phyloP scores from a whole-genome alignment of 345 rosid species.

The Salix dunnii region DNA sequence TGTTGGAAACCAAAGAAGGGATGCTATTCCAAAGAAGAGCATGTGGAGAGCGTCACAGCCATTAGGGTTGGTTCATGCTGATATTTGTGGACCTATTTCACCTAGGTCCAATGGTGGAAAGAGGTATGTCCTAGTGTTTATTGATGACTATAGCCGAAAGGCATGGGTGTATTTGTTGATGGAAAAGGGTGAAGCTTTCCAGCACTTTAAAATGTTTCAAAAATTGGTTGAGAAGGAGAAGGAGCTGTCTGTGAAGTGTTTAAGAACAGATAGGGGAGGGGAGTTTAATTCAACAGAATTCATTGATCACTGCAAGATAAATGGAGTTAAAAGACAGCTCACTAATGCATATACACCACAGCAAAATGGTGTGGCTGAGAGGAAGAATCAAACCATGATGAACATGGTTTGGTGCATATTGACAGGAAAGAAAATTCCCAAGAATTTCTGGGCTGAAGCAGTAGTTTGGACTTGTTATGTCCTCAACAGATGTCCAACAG shows the following conservation, averaged over 20 bases:
- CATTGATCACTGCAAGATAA: neutral
- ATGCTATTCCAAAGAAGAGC: too few species aligned
- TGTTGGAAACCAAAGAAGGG: too few species aligned
- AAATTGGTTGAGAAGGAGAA: neutral
- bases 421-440: neutral
- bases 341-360: neutral
- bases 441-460: slow-evolving; percentile 10
- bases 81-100: too few species aligned
- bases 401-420: slow-evolving; percentile 11
- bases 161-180: slow-evolving; percentile 11
- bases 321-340: neutral
- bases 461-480: neutral
- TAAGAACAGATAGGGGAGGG: too few species aligned
- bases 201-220: slow-evolving; percentile 1
- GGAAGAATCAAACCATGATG: slow-evolving; percentile 1
- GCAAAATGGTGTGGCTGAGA: slow-evolving; percentile 11
- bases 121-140: too few species aligned
- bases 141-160: slow-evolving; percentile 24
- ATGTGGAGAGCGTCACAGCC: too few species aligned
- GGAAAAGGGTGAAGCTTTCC: slow-evolving; percentile 1
- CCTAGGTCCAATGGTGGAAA: too few species aligned
- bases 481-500: neutral
- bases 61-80: too few species aligned
- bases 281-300: neutral
- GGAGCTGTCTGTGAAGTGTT: neutral